Evolutionary conservation across 179 eudicot species (phyloP).

Genomic region (Pouteria campechiana): DNA sequence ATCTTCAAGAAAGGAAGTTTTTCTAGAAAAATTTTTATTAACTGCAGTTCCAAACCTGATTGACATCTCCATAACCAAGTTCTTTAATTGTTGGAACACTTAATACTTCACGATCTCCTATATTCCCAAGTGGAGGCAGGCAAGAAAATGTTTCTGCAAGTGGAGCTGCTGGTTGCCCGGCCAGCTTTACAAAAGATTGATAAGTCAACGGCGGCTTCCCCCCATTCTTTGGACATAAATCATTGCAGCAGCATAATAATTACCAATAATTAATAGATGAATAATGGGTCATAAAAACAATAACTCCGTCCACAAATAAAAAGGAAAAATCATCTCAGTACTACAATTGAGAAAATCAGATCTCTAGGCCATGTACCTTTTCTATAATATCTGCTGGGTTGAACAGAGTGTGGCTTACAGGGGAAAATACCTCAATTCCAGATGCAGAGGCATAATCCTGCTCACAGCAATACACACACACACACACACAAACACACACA

Average conservation of each 20-base stretch:
- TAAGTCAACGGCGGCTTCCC: conserved; percentile 77
- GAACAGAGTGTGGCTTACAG: conserved; percentile 87
- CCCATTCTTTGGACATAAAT: conserved; percentile 35
- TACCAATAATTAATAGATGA: neutral
- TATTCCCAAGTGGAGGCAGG: conserved; percentile 56
- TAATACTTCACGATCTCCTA: conserved; percentile 25
- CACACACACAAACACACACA: too few species aligned
- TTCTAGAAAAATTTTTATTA: neutral
- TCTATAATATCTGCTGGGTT: conserved; percentile 67
- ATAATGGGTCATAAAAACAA: neutral
- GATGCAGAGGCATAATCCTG: conserved; percentile 51
- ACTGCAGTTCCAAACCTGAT: conserved; percentile 32
- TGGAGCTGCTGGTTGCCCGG: conserved; percentile 67
- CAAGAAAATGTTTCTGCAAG: conserved; percentile 26
- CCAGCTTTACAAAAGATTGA: conserved; percentile 67
- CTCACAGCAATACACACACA: conserved; percentile 1
- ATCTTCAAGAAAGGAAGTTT: neutral
- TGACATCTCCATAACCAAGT: conserved; percentile 55
- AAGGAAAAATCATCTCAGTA: neutral
- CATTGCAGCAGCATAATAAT: neutral
- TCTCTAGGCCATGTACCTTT: conserved; percentile 36
- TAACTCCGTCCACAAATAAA: neutral
- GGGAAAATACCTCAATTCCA: conserved; percentile 71
- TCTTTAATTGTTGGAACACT: conserved; percentile 63
- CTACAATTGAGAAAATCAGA: neutral